A percentile compares a stretch with the other conserved stretches of the same genome.
phyloP scores from a whole-genome alignment of 1,284 basidiomycete species.

The Ceratobasidium papillatum region DNA sequence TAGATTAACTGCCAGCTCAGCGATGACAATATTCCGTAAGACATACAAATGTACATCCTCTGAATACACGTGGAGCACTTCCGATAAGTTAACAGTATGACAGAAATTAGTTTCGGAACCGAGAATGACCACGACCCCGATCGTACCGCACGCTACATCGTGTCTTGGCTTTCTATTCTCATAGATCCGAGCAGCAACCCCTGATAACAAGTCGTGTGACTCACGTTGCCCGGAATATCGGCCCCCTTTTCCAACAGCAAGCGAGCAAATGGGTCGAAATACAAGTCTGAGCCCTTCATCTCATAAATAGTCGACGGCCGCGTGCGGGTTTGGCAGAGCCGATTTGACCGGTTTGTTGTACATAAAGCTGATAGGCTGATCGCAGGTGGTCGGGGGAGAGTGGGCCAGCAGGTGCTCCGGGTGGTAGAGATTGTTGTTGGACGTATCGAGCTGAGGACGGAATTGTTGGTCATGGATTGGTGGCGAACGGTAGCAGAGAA shows the following conservation, averaged over 20 bases:
- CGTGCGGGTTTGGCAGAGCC: constrained; percentile 75
- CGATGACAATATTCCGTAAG: no score
- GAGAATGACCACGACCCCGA: no score
- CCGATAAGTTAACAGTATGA: no score
- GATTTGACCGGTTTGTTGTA: constrained; percentile 78
- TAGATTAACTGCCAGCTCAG: no score
- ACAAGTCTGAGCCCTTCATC: neutral
- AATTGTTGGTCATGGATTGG: neutral
- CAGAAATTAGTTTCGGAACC: no score
- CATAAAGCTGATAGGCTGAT: constrained; percentile 86
- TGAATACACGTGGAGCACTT: no score
- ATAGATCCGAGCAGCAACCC: neutral
- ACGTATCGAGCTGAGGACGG: constrained; percentile 29
- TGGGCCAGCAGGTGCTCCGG: constrained; percentile 24
- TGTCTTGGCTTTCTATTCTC: neutral
- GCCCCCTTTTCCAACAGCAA: neutral
- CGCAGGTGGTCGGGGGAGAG: constrained; percentile 86
- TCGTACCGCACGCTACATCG: no score
- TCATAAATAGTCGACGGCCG: constrained; percentile 44
- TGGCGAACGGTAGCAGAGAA: neutral
- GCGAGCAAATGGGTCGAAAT: neutral
- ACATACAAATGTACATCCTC: no score
- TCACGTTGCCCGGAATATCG: neutral
- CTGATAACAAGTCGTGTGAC: no score
- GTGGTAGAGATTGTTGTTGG: constrained; percentile 31